Evolutionary conservation across 1,284 basidiomycete species (phyloP), one percentile per base, ranked within the genome.

Genomic region (Naganishia albida): DNA sequence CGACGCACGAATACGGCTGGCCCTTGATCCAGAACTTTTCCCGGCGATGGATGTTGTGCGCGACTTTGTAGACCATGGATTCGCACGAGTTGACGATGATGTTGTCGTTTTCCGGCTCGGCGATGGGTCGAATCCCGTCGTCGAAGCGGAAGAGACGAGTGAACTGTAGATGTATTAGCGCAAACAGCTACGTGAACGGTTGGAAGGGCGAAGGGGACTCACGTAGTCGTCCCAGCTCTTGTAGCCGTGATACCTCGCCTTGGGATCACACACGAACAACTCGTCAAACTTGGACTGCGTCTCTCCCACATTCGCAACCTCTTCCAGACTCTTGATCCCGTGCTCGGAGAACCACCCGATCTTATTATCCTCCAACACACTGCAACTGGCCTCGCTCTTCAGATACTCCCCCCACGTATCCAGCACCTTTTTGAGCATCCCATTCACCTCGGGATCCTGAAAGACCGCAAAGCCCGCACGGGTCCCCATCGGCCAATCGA

Each of bases 181-280:
- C 38, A 2, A 38, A 15, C 13, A 6, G 7, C 18, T 34, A 15
- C 38, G 4, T 8, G 10, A 43, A 18, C 6, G 3, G 20, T 28
- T 7, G 23, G 20, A 34, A 12, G 53, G 2, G 28, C 7, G 38
- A 26, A 4, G n/a, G 39, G 1, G 8, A 50, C 57, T 40, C 46
- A 60, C 57, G 74, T 84, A 85, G 64, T 82, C 81, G 66, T 85
- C 84, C 83, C 83, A 86, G 30, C 81, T 82, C 20, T 69, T 79
- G 74, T 75, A 85, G 10, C 83, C 83, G 68, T 80, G 70, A 68
- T 81, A 73, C 38, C 73, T 67, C 4, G 71, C 73, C 2, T 70
- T 67, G 0, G 81, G 78, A 66, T 84, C 80, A 69, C 80, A 81
- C n/a, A 78, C 72, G 72, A 78, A 85, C 62, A 78, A 63, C 53